Conservation (phyloP, 345 rosid genomes). For the Citrus mangshanensis region DNA sequence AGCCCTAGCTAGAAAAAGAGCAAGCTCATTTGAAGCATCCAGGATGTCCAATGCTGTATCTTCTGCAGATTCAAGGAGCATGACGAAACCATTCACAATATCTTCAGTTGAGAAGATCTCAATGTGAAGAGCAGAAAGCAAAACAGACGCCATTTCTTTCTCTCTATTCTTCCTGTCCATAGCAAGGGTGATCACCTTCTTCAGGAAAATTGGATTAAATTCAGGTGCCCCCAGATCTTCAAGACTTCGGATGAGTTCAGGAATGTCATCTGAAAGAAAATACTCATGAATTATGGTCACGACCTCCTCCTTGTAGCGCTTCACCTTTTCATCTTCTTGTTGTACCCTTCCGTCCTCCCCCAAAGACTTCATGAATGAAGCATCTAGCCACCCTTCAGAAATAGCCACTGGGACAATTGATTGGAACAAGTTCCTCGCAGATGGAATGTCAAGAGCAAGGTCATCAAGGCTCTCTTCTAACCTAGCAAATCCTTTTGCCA, state of each 20-base stretch:
- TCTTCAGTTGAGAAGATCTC: slow-evolving; percentile 94
- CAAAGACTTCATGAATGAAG: slow-evolving; percentile 41
- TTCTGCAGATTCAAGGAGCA: slow-evolving; percentile 96
- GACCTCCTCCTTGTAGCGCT: slow-evolving; percentile 68
- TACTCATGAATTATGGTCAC: slow-evolving; percentile 89
- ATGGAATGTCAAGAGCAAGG: slow-evolving; percentile 92
- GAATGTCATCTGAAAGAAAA: slow-evolving; percentile 96
- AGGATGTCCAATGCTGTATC: slow-evolving; percentile 92
- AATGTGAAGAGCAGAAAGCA: slow-evolving; percentile 89
- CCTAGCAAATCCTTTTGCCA: slow-evolving; percentile 84
- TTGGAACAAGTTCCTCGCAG: slow-evolving; percentile 64
- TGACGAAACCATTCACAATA: slow-evolving; percentile 78
- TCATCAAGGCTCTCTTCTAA: slow-evolving; percentile 90
- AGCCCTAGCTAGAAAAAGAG: slow-evolving; percentile 93
- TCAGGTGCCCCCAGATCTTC: slow-evolving; percentile 78
- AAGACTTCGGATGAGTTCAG: slow-evolving; percentile 84
- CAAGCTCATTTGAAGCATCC: slow-evolving; percentile 97
- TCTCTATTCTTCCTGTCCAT: slow-evolving; percentile 98
- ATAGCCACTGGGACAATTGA: slow-evolving; percentile 66
- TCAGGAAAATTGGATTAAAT: slow-evolving; percentile 74
- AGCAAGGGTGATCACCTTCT: slow-evolving; percentile 90
- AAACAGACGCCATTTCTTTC: slow-evolving; percentile 98
- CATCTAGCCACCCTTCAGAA: slow-evolving; percentile 90
- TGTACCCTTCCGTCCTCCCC: slow-evolving; percentile 39
- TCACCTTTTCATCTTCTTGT: slow-evolving; percentile 50